phyloP scores from a whole-genome alignment of 148 eudicot genomes.

The Mesembryanthemum crystallinum region DNA sequence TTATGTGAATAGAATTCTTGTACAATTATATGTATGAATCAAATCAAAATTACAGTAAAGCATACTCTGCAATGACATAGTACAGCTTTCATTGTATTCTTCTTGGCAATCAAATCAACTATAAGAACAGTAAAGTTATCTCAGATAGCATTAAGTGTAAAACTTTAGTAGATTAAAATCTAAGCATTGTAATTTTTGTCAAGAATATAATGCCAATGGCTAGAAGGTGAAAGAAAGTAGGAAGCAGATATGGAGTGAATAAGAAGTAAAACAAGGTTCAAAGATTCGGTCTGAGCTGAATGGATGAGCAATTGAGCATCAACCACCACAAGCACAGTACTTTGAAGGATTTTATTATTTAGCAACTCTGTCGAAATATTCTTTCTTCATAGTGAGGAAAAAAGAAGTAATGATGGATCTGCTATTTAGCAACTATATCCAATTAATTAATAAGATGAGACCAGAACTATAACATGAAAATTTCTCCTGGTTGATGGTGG shows the following conservation, averaged over 20 bases:
- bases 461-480: too few relatives aligned
- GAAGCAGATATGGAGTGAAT: conserved; percentile 3
- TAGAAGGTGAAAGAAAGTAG: not conserved
- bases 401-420: too few relatives aligned
- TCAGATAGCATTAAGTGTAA: too few relatives aligned
- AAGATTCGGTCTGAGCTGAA: conserved; percentile 12
- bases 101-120: too few relatives aligned
- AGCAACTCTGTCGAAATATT: too few relatives aligned
- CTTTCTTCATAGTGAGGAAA: too few relatives aligned
- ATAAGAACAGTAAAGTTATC: too few relatives aligned
- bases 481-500: too few relatives aligned
- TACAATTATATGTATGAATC: conserved; percentile 9
- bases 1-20: conserved; percentile 31
- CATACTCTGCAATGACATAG: not conserved
- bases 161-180: too few relatives aligned
- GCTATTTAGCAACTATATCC: too few relatives aligned
- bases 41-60: not conserved
- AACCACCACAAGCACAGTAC: not conserved
- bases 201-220: not conserved
- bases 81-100: not conserved
- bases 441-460: too few relatives aligned
- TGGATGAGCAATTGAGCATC: conserved; percentile 6
- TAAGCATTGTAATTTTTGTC: not conserved
- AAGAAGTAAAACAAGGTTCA: conserved; percentile 19
- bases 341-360: too few relatives aligned